Conservation (phyloP, 805 yeast species). For the Yarrowia alimentaria region DNA sequence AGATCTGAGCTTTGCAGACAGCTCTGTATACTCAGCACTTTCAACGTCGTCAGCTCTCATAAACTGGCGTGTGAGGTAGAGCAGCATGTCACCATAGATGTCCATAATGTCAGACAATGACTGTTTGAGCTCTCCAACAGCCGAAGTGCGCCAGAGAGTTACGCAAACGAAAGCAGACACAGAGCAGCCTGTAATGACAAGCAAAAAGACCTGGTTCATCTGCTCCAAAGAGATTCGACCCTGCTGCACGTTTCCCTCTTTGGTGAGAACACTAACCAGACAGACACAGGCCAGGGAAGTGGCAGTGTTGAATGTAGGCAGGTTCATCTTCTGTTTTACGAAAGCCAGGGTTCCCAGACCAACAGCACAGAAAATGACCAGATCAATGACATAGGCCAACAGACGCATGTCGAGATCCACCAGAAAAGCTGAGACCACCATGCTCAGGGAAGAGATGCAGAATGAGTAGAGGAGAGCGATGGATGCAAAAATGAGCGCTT, state of each 20-base stretch:
- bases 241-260: conserved; percentile 66
- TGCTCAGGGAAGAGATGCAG: conserved; percentile 51
- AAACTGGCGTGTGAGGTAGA: conserved; percentile 50
- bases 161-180: conserved; percentile 62
- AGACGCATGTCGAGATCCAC: conserved; percentile 49
- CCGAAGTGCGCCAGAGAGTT: conserved; percentile 61
- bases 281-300: conserved; percentile 74
- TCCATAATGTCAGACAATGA: conserved; percentile 53
- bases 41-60: conserved; percentile 47
- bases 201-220: conserved; percentile 52
- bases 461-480: conserved; percentile 55
- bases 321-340: conserved; percentile 63
- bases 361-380: conserved; percentile 49
- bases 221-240: conserved; percentile 56
- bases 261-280: conserved; percentile 65
- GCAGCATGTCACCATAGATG: conserved; percentile 51
- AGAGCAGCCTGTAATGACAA: conserved; percentile 60
- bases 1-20: conserved; percentile 45
- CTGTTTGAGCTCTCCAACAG: conserved; percentile 47
- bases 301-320: conserved; percentile 74
- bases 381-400: conserved; percentile 53
- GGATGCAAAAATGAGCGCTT: conserved; percentile 62
- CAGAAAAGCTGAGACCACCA: conserved; percentile 50
- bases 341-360: conserved; percentile 68
- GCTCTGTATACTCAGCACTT: conserved; percentile 36